Base-by-base conservation (phyloP, 805 yeast species). In the Groenewaldozyma tartarivorans region DNA sequence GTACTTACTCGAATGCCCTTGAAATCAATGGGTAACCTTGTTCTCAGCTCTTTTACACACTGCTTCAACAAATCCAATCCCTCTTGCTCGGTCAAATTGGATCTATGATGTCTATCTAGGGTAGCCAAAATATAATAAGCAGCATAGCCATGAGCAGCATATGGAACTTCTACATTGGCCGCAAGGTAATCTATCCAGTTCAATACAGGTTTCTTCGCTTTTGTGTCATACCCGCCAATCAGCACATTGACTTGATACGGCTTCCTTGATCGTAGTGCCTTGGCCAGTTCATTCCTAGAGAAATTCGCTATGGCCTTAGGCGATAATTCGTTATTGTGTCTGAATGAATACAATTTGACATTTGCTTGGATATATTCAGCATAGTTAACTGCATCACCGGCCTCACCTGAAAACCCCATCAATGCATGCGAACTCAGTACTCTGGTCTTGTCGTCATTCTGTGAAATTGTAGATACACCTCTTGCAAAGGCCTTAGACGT, bases 121-220 rank as follows among this genome's bases (percentile, higher is more conserved):
- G 90, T 67, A 1, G 97, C 83, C 61, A 86, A 73, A 24, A 95
- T 79, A 61, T 92, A 92, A 63, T 90, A 92, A 1, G 94, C 95
- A n/a, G 97, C 95, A 57, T 92, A 92, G 9, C 98, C 98, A 60
- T 92, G 98, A 1, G 97, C 97, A 15, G 94, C 95, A 58, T 92
- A 92, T 13, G 98, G 97, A 44, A 92, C 69, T 46, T 80, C 85
- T 13, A 80, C 94, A 50, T 80, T 77, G 2, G 98, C 84, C 5
- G 98, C 98, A 49, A 92, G 67, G 61, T 92, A 92, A 60, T 92
- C 98, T 50, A 92, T 82, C 80, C 90, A 86, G 56, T 82, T 79
- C 54, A 92, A 70, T 39, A 74, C 67, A 31, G 96, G 86, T 45
- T 65, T 68, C 32, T 69, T 61, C 5, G 68, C 68, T 48, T 71